Base-by-base conservation (phyloP, 345 rosid genomes). In the Brassica juncea region DNA sequence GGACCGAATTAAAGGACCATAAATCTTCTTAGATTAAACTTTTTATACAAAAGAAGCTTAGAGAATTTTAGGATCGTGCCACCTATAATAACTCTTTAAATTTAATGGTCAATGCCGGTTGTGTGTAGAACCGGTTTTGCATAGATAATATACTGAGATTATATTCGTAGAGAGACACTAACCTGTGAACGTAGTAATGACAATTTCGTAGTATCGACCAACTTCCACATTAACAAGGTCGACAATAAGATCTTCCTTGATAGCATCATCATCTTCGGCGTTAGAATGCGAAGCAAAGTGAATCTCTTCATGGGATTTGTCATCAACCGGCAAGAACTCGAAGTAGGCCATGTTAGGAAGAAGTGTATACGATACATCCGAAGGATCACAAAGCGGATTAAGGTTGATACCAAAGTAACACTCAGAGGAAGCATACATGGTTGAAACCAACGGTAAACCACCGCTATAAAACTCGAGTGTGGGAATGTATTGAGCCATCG, bases 391-490 rank as follows among this genome's bases (percentile, higher is more conserved):
- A 1, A 90, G 70, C 1, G 97, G 98, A 71, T 87, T 83, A n/a
- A 92, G 85, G 74, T 94, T 94, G 77, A 94, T 90, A 28, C 98
- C 97, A 49, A 92, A 90, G 85, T 85, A 94, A 74, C 98, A 92
- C 79, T 94, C 98, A 12, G 98, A 94, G 14, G 98, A 94, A 44
- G 92, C 97, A 84, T 92, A 94, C 98, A 94, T 94, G 8, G 90
- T 91, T 21, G 98, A 94, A 80, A 92, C 83, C 78, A 94, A 77
- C 5, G 97, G 98, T 42, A 90, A 81, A 42, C 97, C 97, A 3
- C 93, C 97, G 15, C 93, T 85, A 80, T 92, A 94, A 54, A 88
- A 89, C 85, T 91, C 94, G 2, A 94, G 94, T 14, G 90, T 90
- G 0, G 96, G 90, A 34, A 94, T 89, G 54, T 94, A 94, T 68